Evolutionary conservation across 2,329 filamentous ascomycete genomes (phyloP).

Genomic region (Bertia moriformis): DNA sequence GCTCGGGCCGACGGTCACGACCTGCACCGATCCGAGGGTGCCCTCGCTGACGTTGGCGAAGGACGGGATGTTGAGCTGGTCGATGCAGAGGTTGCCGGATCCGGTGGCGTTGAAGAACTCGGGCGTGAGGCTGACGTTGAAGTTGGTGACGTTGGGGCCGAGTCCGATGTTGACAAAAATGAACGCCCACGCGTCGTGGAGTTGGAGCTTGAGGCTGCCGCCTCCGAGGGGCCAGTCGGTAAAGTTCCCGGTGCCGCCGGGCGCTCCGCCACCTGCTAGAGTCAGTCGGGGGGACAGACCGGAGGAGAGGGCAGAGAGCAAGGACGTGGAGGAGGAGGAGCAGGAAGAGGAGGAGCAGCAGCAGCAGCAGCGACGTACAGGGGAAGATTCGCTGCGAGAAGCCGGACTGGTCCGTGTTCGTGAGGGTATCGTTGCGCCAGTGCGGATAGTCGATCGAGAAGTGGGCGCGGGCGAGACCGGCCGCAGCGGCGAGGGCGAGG

Average conservation of each 20-base stretch:
- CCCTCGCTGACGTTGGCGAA: slow-evolving; percentile 41
- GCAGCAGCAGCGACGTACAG: too few species aligned
- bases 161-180: slow-evolving; percentile 37
- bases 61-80: slow-evolving; percentile 36
- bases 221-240: slow-evolving; percentile 38
- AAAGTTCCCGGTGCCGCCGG: slow-evolving; percentile 23
- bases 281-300: background rate
- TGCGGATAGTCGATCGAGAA: background rate
- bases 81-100: slow-evolving; percentile 52
- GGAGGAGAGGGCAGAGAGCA: background rate
- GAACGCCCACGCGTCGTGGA: slow-evolving; percentile 36
- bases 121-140: slow-evolving; percentile 54
- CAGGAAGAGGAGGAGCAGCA: too few species aligned
- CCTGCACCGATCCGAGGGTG: slow-evolving; percentile 50
- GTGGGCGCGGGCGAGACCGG: background rate
- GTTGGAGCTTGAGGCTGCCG: slow-evolving; percentile 28
- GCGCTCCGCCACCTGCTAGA: slow-evolving; percentile 28
- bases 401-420: background rate
- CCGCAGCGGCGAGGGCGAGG: background rate
- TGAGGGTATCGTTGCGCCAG: background rate
- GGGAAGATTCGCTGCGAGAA: background rate
- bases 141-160: slow-evolving; percentile 37
- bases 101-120: slow-evolving; percentile 41
- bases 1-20: slow-evolving; percentile 45
- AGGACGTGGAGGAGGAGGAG: too few species aligned